Percentiles rank a stretch among this genome's conserved stretches.
These are phyloP conservation scores for Plantago elongata DNA, from an alignment of 257 asterid species.

Conservation along the genomic window DNA sequence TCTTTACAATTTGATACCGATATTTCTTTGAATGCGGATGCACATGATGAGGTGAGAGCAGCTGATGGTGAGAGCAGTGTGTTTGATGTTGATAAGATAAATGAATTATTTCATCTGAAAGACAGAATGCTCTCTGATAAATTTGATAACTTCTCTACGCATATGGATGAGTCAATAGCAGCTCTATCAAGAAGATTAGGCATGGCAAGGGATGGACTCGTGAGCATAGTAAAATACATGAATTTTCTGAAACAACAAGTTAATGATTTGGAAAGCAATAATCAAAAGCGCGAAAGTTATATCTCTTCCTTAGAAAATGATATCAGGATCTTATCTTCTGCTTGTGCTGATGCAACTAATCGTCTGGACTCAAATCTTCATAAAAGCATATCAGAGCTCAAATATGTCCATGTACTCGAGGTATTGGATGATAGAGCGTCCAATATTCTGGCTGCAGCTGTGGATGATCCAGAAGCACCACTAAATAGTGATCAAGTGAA, in stretches of 20 bases:
- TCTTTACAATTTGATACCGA: constrained; percentile 32
- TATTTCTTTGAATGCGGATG: constrained; percentile 35
- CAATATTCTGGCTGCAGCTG: constrained; percentile 27
- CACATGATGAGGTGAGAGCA: constrained; percentile 41
- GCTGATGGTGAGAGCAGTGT: constrained; percentile 44
- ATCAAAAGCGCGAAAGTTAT: constrained; percentile 42
- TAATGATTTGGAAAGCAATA: constrained; percentile 45
- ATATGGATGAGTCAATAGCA: constrained; percentile 49
- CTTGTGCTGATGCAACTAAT: constrained; percentile 60
- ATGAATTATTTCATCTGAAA: constrained; percentile 57
- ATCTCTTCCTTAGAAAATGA: constrained; percentile 47
- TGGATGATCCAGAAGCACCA: constrained; percentile 28
- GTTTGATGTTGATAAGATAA: constrained; percentile 46
- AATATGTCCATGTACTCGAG: constrained; percentile 34
- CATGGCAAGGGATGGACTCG: constrained; percentile 37
- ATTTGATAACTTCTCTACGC: constrained; percentile 40
- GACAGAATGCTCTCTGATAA: constrained; percentile 59
- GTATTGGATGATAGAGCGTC: constrained; percentile 31
- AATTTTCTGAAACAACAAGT: constrained; percentile 48
- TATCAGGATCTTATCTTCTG: constrained; percentile 47
- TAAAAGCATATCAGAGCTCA: constrained; percentile 34
- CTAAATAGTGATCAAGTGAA: constrained; percentile 35
- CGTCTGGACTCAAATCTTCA: constrained; percentile 42
- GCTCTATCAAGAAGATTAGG: constrained; percentile 42
- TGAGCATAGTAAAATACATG: constrained; percentile 30